These are phyloP conservation scores for Cornus florida DNA, from an alignment of 148 eudicot species.

Conservation along the genomic window DNA sequence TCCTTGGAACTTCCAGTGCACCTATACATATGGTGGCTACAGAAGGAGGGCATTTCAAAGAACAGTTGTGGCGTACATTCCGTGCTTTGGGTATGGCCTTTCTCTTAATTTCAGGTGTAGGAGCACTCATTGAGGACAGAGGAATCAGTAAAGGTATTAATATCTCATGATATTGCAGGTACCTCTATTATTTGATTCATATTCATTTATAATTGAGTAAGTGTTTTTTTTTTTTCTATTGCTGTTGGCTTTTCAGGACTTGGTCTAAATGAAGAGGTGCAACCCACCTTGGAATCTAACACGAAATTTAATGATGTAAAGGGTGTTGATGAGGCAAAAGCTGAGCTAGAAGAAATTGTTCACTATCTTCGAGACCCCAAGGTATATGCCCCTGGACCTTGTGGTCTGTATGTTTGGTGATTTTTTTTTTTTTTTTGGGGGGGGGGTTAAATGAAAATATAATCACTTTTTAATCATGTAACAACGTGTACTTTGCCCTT, in stretches of 20 bases:
- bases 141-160: constrained; percentile 92
- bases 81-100: constrained; percentile 84
- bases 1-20: constrained; percentile 85
- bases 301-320: constrained; percentile 86
- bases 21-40: constrained; percentile 91
- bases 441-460: too few relatives aligned
- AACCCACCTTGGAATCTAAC: constrained; percentile 78
- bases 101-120: constrained; percentile 87
- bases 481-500: neutral
- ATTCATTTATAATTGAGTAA: neutral
- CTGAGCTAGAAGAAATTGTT: constrained; percentile 85
- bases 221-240: neutral
- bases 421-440: neutral
- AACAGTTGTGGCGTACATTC: constrained; percentile 93
- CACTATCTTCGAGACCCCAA: constrained; percentile 90
- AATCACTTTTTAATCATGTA: neutral
- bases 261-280: constrained; percentile 86
- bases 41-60: constrained; percentile 88
- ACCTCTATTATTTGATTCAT: neutral
- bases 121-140: constrained; percentile 93
- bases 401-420: neutral
- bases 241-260: constrained; percentile 44
- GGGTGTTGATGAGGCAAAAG: constrained; percentile 93
- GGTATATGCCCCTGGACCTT: constrained; percentile 31
- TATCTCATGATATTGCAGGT: neutral